Evolutionary conservation across 2,329 filamentous ascomycete species (phyloP).

Genomic region (Akanthomyces lecanii): DNA sequence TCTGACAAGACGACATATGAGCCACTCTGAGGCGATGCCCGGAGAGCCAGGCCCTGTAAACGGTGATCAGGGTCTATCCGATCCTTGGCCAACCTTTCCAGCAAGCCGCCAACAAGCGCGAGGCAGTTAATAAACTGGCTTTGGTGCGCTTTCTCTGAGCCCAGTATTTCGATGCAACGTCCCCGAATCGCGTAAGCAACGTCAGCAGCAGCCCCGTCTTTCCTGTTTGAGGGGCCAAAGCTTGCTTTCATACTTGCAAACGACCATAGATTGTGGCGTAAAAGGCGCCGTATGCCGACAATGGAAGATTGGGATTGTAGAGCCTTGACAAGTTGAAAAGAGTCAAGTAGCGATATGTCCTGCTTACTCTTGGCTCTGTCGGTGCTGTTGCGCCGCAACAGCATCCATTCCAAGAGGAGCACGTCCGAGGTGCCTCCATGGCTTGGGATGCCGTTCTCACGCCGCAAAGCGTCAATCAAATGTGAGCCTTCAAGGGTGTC

Average conservation of each 20-base stretch:
- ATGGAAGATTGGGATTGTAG: slow-evolving; percentile 26
- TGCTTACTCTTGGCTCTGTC: slow-evolving; percentile 1
- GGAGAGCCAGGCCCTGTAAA: slow-evolving; percentile 5
- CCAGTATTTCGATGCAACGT: slow-evolving; percentile 2
- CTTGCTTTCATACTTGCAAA: background rate
- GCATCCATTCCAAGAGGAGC: slow-evolving; percentile 34
- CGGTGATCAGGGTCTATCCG: slow-evolving; percentile 1
- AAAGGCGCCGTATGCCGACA: slow-evolving; percentile 28
- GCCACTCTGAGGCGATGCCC: background rate
- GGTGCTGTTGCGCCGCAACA: slow-evolving; percentile 24
- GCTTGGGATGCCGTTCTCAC: slow-evolving; percentile 30
- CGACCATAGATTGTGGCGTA: slow-evolving; percentile 26
- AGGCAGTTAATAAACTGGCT: background rate
- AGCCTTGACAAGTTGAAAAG: slow-evolving; percentile 17
- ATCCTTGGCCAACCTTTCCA: background rate
- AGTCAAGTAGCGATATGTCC: slow-evolving; percentile 1
- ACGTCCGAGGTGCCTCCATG: slow-evolving; percentile 28
- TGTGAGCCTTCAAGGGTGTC: slow-evolving; percentile 2
- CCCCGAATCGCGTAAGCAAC: background rate
- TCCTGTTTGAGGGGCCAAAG: background rate
- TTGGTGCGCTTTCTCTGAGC: background rate
- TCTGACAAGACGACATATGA: slow-evolving; percentile 6
- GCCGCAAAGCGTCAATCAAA: slow-evolving; percentile 23
- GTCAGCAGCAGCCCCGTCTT: background rate
- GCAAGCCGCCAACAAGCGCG: slow-evolving; percentile 5